Conservation (phyloP, 75 land plant genomes). For the Pseudotsuga menziesii region DNA sequence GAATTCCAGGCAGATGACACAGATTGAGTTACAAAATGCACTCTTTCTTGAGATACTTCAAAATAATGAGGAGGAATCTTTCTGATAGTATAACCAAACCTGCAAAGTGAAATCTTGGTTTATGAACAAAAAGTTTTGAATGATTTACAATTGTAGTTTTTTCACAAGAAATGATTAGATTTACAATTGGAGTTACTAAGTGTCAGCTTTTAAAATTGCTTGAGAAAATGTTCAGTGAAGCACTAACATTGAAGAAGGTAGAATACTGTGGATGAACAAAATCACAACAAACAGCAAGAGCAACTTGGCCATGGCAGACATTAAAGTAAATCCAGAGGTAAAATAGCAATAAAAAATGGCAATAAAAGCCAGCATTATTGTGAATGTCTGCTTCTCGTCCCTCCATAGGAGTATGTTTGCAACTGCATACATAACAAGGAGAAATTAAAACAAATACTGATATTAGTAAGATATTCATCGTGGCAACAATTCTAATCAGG, state of each 20-base stretch:
- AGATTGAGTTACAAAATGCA: slow-evolving; percentile 9
- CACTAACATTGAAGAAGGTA: slow-evolving; percentile 53
- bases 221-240: too few species aligned
- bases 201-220: too few species aligned
- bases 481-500: too few species aligned
- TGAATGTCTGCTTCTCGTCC: slow-evolving; percentile 51
- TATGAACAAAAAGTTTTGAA: background rate
- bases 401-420: slow-evolving; percentile 81
- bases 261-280: slow-evolving; percentile 50
- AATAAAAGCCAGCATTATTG: slow-evolving; percentile 28
- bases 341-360: slow-evolving; percentile 45
- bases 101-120: slow-evolving; percentile 11
- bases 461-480: too few species aligned
- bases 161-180: too few species aligned
- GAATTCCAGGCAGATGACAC: slow-evolving; percentile 42
- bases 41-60: slow-evolving; percentile 36
- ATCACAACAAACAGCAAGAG: slow-evolving; percentile 37
- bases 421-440: slow-evolving; percentile 36
- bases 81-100: slow-evolving; percentile 29
- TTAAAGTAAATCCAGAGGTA: slow-evolving; percentile 49
- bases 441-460: too few species aligned
- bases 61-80: slow-evolving; percentile 23
- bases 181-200: too few species aligned
- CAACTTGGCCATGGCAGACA: slow-evolving; percentile 52
- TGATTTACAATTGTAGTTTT: too few species aligned